Conservation (phyloP, 129 eudicot species). For the Logfia minima region DNA sequence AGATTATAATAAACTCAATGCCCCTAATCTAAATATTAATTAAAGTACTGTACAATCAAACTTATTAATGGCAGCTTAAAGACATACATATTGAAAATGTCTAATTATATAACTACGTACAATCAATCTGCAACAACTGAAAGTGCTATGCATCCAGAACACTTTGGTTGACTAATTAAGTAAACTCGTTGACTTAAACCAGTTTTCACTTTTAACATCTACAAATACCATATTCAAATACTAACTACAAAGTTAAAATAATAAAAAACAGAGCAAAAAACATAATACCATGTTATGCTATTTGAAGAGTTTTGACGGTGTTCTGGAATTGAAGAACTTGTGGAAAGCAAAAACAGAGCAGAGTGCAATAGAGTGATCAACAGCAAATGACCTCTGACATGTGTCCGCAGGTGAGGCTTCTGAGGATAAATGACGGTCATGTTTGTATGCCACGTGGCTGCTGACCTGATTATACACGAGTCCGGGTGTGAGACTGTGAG, state of each 20-base stretch:
- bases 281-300: constrained; percentile 9
- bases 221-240: neutral
- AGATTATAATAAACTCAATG: too few species aligned
- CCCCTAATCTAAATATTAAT: too few species aligned
- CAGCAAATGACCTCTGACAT: constrained; percentile 7
- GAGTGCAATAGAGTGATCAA: constrained; percentile 9
- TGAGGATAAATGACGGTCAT: constrained; percentile 20
- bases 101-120: neutral
- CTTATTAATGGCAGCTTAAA: too few species aligned
- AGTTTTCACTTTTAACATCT: neutral
- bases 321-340: constrained; percentile 16
- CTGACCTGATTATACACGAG: constrained; percentile 7
- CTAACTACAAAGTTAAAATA: neutral
- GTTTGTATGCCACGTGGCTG: constrained; percentile 26
- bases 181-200: constrained; percentile 11
- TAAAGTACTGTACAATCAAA: too few species aligned
- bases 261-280: neutral
- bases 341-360: constrained; percentile 7
- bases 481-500: neutral
- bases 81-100: neutral
- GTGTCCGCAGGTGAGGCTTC: constrained; percentile 17
- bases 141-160: neutral
- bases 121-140: neutral
- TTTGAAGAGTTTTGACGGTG: neutral
- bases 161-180: constrained; percentile 8